phyloP scores from a whole-genome alignment of 2,329 filamentous ascomycete species.

The Clarireedia paspali region DNA sequence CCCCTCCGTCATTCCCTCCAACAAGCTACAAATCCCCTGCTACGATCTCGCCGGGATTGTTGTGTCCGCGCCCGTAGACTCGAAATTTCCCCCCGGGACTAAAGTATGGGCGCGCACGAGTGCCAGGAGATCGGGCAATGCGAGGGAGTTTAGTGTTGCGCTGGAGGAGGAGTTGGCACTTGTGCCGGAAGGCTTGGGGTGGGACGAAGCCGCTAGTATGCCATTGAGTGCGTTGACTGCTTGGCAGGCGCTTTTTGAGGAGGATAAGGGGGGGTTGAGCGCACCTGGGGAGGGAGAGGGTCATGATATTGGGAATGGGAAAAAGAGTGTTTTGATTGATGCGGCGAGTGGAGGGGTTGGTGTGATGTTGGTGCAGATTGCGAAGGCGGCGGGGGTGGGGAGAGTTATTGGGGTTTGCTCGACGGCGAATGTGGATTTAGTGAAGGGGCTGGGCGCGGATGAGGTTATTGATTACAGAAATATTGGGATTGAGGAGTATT shows the following conservation, averaged over 20 bases:
- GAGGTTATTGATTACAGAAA: neutral
- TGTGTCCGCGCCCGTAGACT: fast-evolving
- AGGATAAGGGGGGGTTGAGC: neutral
- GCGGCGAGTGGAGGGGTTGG: slow-evolving; percentile 2
- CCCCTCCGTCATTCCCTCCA: neutral
- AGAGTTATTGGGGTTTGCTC: neutral
- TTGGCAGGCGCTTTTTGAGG: slow-evolving; percentile 1
- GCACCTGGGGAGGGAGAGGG: neutral
- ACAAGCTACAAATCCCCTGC: neutral
- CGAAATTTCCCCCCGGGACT: neutral
- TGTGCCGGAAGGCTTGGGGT: neutral
- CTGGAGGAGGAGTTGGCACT: neutral
- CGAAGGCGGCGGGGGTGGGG: neutral
- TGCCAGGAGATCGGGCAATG: neutral
- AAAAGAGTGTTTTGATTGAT: neutral
- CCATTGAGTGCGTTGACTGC: slow-evolving; percentile 4
- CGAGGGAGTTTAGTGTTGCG: neutral
- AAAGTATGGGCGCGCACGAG: neutral
- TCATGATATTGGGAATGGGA: neutral
- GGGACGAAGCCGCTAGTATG: slow-evolving; percentile 1
- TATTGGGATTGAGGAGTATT: neutral
- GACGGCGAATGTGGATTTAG: neutral
- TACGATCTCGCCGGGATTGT: neutral
- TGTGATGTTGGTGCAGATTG: neutral
- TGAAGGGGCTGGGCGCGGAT: neutral